Evolutionary conservation across 495 filamentous ascomycete genomes (phyloP).

Genomic region (Arthonia radiata): DNA sequence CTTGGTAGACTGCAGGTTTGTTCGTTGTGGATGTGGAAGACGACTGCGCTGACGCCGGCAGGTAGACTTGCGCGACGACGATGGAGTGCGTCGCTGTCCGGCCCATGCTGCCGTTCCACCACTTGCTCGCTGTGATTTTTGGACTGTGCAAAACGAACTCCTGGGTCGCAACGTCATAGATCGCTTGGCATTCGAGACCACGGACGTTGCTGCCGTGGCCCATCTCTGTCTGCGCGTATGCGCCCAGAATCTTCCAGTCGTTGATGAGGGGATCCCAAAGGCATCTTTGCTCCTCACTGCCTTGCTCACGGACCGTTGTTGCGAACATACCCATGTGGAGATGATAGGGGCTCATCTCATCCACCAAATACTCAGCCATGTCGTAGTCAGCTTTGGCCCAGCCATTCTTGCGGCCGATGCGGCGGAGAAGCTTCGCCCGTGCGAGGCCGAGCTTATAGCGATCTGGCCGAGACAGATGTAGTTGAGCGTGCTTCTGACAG

Average conservation of each 20-base stretch:
- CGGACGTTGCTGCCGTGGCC: constrained; percentile 54
- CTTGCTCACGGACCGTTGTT: constrained; percentile 15
- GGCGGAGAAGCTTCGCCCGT: constrained; percentile 20
- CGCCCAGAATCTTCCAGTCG: constrained; percentile 26
- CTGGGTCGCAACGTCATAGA: constrained; percentile 7
- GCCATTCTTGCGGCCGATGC: constrained; percentile 14
- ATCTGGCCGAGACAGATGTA: constrained; percentile 20
- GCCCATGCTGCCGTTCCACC: constrained; percentile 25
- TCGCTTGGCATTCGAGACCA: constrained; percentile 27
- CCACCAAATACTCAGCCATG: constrained; percentile 22
- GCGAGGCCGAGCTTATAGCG: constrained; percentile 22
- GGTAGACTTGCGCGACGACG: constrained; percentile 21
- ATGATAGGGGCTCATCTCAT: constrained; percentile 20
- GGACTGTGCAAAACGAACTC: constrained; percentile 24
- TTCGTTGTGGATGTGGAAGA: too few relatives aligned
- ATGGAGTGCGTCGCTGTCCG: constrained; percentile 22
- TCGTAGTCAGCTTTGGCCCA: constrained; percentile 19
- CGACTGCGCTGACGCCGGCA: constrained; percentile 12
- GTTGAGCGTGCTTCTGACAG: constrained; percentile 18
- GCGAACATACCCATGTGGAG: constrained; percentile 15
- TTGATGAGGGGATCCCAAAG: constrained; percentile 16
- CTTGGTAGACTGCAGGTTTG: too few relatives aligned
- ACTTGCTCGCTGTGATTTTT: constrained; percentile 22
- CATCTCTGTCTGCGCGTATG: constrained; percentile 55
- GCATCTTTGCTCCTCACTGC: constrained; percentile 16